phyloP scores from a whole-genome alignment of 495 filamentous ascomycete genomes.

The Trichoderma asperelloides region DNA sequence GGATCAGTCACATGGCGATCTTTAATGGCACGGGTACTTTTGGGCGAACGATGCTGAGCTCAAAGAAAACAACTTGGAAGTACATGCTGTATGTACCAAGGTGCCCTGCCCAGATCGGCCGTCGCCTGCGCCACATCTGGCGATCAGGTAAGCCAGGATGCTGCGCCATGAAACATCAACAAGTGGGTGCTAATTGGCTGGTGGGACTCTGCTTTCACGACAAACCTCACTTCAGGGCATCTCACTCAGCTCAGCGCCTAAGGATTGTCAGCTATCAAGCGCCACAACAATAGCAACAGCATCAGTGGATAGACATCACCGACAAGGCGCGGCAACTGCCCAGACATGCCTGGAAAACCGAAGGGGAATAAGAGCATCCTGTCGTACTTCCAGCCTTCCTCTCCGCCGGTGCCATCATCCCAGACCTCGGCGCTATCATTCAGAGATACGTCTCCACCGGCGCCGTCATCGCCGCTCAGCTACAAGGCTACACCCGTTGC shows the following conservation, averaged over 20 bases:
- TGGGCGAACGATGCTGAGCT: not conserved
- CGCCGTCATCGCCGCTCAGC: slow-evolving; percentile 1
- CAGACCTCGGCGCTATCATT: not conserved
- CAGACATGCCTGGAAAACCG: not conserved
- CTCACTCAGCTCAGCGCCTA: not conserved
- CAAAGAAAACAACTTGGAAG: not conserved
- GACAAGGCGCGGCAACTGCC: not conserved
- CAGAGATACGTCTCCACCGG: not conserved
- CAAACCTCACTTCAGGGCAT: not conserved
- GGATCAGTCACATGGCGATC: not conserved
- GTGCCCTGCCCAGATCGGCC: not conserved
- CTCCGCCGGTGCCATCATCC: not conserved
- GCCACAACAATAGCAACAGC: not conserved
- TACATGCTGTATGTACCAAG: too few species aligned
- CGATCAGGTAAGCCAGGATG: slow-evolving; percentile 1
- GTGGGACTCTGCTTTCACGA: not conserved
- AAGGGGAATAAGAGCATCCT: not conserved
- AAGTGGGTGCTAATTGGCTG: not conserved
- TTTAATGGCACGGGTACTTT: not conserved
- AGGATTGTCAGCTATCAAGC: not conserved
- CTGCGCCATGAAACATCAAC: not conserved
- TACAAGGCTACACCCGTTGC: not conserved
- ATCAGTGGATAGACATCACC: not conserved
- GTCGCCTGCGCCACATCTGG: slow-evolving; percentile 2
- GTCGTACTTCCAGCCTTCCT: not conserved